phyloP scores from a whole-genome alignment of 805 yeast species.

The Candida multigemmis region DNA sequence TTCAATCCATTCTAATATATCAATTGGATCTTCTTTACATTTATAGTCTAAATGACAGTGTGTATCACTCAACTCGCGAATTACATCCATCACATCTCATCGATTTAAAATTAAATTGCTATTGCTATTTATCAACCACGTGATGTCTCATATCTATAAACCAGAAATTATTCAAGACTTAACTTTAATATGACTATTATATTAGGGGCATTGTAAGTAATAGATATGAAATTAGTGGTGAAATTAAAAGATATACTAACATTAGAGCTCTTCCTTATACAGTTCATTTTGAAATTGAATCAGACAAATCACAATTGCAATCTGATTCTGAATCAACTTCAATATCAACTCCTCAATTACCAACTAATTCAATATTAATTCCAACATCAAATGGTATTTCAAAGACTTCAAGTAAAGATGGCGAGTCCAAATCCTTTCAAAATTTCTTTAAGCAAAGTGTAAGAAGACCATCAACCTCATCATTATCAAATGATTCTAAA shows the following conservation, averaged over 20 bases:
- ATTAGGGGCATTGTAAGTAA: slow-evolving; percentile 59
- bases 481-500: slow-evolving; percentile 5
- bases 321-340: slow-evolving; percentile 2
- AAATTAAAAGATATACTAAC: slow-evolving; percentile 8
- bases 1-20: slow-evolving; percentile 5
- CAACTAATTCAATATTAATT: slow-evolving; percentile 4
- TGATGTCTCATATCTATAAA: too few relatives aligned
- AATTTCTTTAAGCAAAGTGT: background rate
- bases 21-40: slow-evolving; percentile 6
- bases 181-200: slow-evolving; percentile 57
- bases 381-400: background rate
- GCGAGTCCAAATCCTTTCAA: slow-evolving; percentile 1
- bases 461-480: slow-evolving; percentile 1
- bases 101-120: slow-evolving; percentile 1
- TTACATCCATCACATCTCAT: background rate
- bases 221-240: background rate
- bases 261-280: slow-evolving; percentile 62
- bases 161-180: too few relatives aligned
- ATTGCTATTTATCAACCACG: too few relatives aligned
- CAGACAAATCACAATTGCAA: slow-evolving; percentile 7
- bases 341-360: too few relatives aligned
- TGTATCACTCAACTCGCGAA: slow-evolving; percentile 11
- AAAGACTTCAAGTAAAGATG: slow-evolving; percentile 1
- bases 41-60: slow-evolving; percentile 24
- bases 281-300: slow-evolving; percentile 55